phyloP scores from a whole-genome alignment of 2,329 filamentous ascomycete species.

The Aspergillus sp. region DNA sequence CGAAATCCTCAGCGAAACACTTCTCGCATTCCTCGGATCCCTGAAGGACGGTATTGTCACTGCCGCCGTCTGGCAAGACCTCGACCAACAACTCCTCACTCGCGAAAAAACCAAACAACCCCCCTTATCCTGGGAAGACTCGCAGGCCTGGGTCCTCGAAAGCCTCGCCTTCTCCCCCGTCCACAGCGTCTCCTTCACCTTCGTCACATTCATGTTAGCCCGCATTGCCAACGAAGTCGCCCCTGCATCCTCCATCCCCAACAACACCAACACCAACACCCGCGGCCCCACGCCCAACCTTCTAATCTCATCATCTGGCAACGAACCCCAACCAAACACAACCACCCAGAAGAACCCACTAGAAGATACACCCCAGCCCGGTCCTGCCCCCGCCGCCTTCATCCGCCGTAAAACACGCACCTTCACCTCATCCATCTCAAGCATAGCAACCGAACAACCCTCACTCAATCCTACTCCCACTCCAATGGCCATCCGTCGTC shows the following conservation, averaged over 20 bases:
- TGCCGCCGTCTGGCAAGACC: conserved; percentile 66
- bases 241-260: conserved; percentile 35
- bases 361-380: conserved; percentile 12
- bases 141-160: conserved; percentile 68
- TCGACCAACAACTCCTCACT: conserved; percentile 60
- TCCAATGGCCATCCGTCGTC: conserved; percentile 56
- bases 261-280: not conserved
- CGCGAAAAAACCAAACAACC: conserved; percentile 53
- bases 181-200: conserved; percentile 87
- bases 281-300: conserved; percentile 6
- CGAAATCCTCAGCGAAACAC: conserved; percentile 70
- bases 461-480: conserved; percentile 33
- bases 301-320: conserved; percentile 5
- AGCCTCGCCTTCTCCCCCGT: conserved; percentile 69
- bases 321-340: conserved; percentile 11
- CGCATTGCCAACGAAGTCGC: conserved; percentile 59
- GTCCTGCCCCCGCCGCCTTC: conserved; percentile 28
- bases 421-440: conserved; percentile 27
- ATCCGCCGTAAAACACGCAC: conserved; percentile 32
- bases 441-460: conserved; percentile 31
- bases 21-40: conserved; percentile 72
- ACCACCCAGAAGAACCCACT: not conserved
- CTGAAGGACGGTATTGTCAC: conserved; percentile 80
- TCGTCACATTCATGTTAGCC: conserved; percentile 75
- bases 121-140: conserved; percentile 54